Base-by-base conservation (phyloP, 1,139 yeast genomes). In the Lodderomyces parapsilosis region DNA sequence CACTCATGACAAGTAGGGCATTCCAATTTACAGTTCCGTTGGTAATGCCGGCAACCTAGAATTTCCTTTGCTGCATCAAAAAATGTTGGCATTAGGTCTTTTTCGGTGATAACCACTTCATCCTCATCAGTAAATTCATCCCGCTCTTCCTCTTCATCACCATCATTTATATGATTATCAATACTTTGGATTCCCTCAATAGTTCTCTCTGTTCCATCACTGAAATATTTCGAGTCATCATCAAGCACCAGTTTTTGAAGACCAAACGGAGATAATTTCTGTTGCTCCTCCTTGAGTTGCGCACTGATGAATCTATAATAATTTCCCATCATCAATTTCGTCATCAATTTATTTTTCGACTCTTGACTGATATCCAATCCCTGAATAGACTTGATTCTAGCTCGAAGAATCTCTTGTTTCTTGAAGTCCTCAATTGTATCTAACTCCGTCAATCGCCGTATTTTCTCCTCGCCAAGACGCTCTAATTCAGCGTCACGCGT, bases 21-120 rank as follows among this genome's bases (percentile, higher is more conserved):
- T 57, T 88, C 94, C 43, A 87, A 63, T 59, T 90, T 89, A 63
- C 96, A 89, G 49, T 84, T 85, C 23, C 95, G 71, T 57, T 81
- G 86, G 63, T 91, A 91, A 63, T 91, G 98, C 19, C 66, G 66
- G 60, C 98, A 91, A 2, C 97, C 97, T 25, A 83, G 60, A 3
- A 78, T 67, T 2, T 68, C 66, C 28, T 41, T 39, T 3, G 49
- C 46, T 5, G 51, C 36, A 47, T 76, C 74, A 52, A 71, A 70
- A 55, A 71, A 86, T 0, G 84, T 68, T 2, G 85, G 77, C 23
- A 54, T 50, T 35, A 63, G 68, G 53, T 86, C 91, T 13, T 61
- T 56, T 11, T 68, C 76, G 0, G 79, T 70, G 1, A 82, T 62
- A 1, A 70, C 59, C 6, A 72, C 74, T 43, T 68, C 74, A 28